Conservation (phyloP, 345 rosid genomes). For the Schrenkiella parvula region DNA sequence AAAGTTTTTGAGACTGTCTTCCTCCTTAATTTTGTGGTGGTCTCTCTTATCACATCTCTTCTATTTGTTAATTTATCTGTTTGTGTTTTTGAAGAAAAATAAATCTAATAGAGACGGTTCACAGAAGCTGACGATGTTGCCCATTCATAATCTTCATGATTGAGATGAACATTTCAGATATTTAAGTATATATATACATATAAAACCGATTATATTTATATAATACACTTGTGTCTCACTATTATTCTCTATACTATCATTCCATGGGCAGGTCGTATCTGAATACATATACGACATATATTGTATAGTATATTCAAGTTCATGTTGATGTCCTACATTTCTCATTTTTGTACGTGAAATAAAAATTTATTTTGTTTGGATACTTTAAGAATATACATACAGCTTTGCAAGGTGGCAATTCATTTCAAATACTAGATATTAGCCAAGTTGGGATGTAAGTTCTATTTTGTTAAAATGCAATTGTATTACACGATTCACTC, state of each 20-base stretch:
- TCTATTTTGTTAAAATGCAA: not conserved
- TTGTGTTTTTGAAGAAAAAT: not conserved
- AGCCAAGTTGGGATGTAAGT: not conserved
- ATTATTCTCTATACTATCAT: conserved; percentile 6
- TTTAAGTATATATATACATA: not conserved
- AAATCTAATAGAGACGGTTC: conserved; percentile 12
- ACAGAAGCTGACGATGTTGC: conserved; percentile 19
- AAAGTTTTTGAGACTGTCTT: not conserved
- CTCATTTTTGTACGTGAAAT: not conserved
- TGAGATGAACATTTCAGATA: conserved; percentile 12
- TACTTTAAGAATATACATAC: not conserved
- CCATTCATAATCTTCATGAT: conserved; percentile 16
- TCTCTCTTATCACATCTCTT: conserved; percentile 20
- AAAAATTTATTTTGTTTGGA: not conserved
- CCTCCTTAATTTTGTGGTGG: conserved; percentile 3
- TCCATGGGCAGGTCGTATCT: not conserved
- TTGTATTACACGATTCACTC: not conserved
- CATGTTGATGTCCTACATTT: too few relatives aligned
- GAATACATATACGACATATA: conserved; percentile 6
- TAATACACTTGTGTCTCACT: not conserved
- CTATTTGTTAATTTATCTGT: not conserved
- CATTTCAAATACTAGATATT: not conserved
- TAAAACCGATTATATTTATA: not conserved
- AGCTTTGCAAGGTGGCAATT: not conserved
- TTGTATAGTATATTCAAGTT: too few relatives aligned